A percentile compares a stretch with the other conserved stretches of the same genome.
Conservation (phyloP, 306 rosid species). For the Astragalus membranaceus region DNA sequence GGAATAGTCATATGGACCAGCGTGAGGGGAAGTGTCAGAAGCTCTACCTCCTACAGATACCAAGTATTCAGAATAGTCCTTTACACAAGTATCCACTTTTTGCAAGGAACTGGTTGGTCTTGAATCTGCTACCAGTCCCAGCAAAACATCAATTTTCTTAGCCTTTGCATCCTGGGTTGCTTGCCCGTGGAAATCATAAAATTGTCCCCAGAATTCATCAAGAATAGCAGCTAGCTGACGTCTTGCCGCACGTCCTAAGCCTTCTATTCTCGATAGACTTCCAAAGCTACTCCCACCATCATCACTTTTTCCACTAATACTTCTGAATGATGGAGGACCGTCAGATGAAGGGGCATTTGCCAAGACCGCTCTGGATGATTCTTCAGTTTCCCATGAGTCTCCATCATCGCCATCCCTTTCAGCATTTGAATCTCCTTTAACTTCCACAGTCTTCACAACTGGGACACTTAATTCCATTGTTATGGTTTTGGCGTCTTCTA, state of each 20-base stretch:
- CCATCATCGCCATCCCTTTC: conserved; percentile 73
- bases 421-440: conserved; percentile 41
- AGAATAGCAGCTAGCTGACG: conserved; percentile 75
- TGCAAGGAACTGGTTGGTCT: conserved; percentile 33
- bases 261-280: conserved; percentile 89
- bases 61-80: conserved; percentile 41
- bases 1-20: conserved; percentile 55
- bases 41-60: conserved; percentile 43
- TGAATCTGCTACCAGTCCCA: conserved; percentile 43
- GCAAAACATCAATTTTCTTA: conserved; percentile 57
- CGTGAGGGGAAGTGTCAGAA: conserved; percentile 33
- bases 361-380: conserved; percentile 47
- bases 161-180: conserved; percentile 55
- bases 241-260: conserved; percentile 95
- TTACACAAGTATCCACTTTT: conserved; percentile 47
- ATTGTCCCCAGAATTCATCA: conserved; percentile 87
- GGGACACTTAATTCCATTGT: conserved; percentile 35
- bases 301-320: conserved; percentile 82
- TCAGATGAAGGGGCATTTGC: conserved; percentile 51
- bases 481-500: conserved; percentile 22
- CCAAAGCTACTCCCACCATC: conserved; percentile 83
- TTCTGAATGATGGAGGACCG: conserved; percentile 87
- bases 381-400: conserved; percentile 77
- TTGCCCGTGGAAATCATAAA: conserved; percentile 75
- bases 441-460: conserved; percentile 45